These are phyloP conservation scores for Bonia amplexicaulis DNA, from an alignment of 176 grass and related monocot species.

Conservation along the genomic window DNA sequence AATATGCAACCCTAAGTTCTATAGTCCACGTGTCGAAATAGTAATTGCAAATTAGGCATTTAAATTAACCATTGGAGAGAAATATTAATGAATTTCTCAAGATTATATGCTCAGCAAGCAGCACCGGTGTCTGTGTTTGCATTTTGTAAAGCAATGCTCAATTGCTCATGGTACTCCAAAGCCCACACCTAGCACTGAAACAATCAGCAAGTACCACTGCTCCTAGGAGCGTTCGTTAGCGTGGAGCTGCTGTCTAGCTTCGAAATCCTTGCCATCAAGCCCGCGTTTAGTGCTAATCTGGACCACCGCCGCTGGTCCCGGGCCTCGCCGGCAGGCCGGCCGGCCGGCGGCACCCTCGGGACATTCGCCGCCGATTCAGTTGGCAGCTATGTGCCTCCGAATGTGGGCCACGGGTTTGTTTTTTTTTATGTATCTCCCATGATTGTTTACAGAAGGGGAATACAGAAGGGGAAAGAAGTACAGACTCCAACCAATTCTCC, in stretches of 20 bases:
- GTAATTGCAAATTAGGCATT: not conserved
- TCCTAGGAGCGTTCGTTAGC: not conserved
- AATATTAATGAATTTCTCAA: not conserved
- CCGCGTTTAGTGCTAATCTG: not conserved
- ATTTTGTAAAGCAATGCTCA: not conserved
- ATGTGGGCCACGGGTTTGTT: not conserved
- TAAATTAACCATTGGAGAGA: not conserved
- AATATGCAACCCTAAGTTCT: not conserved
- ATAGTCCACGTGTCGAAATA: not conserved
- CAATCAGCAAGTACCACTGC: not conserved
- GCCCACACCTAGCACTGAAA: not conserved
- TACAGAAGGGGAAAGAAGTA: not conserved
- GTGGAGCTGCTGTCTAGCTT: not conserved
- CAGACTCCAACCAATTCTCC: conserved; percentile 6
- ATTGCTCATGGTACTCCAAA: not conserved
- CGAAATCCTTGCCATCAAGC: not conserved
- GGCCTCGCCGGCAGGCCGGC: conserved; percentile 7
- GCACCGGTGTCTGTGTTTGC: not conserved
- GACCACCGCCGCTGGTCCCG: not conserved
- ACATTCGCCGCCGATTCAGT: not conserved
- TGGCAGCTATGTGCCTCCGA: not conserved
- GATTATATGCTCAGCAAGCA: not conserved
- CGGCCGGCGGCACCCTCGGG: not conserved
- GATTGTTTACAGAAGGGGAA: not conserved
- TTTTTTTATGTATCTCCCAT: not conserved